Base-by-base conservation (phyloP, 768 basidiomycete species). In the Udeniomyces megalosporus region DNA sequence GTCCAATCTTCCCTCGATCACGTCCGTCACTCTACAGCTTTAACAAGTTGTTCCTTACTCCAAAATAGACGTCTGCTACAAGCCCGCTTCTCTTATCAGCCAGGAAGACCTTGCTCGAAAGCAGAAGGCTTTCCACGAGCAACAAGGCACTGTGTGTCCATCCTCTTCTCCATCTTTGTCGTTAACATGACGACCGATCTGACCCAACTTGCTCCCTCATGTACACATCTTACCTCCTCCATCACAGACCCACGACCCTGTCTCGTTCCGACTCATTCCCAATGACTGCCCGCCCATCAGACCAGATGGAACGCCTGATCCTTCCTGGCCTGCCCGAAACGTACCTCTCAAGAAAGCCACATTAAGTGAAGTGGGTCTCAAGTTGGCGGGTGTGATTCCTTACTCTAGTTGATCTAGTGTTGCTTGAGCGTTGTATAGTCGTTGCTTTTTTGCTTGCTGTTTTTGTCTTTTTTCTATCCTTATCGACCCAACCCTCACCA, bases 31-130 rank as follows among this genome's bases (percentile, higher is more conserved):
- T 31, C 6, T 22, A n/a, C 4, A 32, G n/a, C 24, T 32, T 38
- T 4, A 31, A 15, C 4, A 3, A n/a, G 2, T 10, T 58, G 20
- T 10, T 26, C 14, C 29, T 42, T 20, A 10, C 28, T 8, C 8
- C 49, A 24, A 14, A 17, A 38, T 49, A 60, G 48, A 53, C 51
- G 55, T 56, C 35, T 57, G 63, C 58, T 60, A 60, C 52, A 65
- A 65, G 35, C 63, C 63, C 4, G 58, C 58, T 4, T 17, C 31
- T 6, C 57, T 65, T 34, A 52, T 51, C n/a, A 47, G 51, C 5
- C 24, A 42, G 12, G 58, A 65, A 26, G 42, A 51, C 24, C 38
- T 54, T 5, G 58, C 22, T 11, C 10, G 20, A n/a, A 59, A 59
- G 50, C n/a, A 49, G 24, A 15, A 31, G 1, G 58, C 63, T 3